Percentiles rank a stretch among this genome's conserved stretches.
These are phyloP conservation scores for Rhodotorula kratochvilovae DNA, from an alignment of 768 basidiomycete genomes.

Conservation along the genomic window DNA sequence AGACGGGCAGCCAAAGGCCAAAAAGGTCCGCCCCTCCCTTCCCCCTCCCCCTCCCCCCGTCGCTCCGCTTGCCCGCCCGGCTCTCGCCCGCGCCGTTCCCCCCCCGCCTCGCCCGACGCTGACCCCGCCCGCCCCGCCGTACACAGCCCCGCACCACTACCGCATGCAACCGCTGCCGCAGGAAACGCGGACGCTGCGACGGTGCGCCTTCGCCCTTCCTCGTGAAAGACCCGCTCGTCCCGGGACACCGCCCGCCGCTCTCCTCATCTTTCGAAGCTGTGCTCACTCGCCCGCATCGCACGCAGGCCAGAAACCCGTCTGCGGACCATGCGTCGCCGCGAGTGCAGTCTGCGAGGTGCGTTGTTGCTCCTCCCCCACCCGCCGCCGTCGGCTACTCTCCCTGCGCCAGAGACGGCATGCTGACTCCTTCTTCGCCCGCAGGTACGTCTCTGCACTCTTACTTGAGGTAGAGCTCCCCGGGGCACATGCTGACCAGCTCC, in stretches of 20 bases:
- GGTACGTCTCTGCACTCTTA: too few species aligned
- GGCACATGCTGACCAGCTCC: too few species aligned
- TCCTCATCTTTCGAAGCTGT: too few species aligned
- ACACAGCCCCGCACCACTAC: slow-evolving; percentile 7
- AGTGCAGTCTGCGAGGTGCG: slow-evolving; percentile 6
- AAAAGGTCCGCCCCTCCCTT: background rate
- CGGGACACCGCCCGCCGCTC: too few species aligned
- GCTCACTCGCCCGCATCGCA: too few species aligned
- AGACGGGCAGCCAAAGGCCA: background rate
- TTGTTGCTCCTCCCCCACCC: background rate
- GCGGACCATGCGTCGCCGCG: background rate
- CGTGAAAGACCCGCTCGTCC: background rate
- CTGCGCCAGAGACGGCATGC: too few species aligned
- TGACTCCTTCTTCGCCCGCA: too few species aligned
- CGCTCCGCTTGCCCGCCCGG: background rate
- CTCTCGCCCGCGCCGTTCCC: background rate
- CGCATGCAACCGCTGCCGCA: slow-evolving; percentile 24
- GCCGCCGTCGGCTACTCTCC: too few species aligned
- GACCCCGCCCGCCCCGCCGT: background rate
- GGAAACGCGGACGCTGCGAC: slow-evolving; percentile 21
- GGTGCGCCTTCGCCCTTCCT: background rate
- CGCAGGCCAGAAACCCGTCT: slow-evolving; percentile 11
- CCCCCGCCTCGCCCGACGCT: background rate
- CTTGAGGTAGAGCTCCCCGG: too few species aligned
- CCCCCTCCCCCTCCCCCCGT: background rate